These are phyloP conservation scores for Colletotrichum sp. DNA, from an alignment of 2,329 filamentous ascomycete species.

Conservation along the genomic window DNA sequence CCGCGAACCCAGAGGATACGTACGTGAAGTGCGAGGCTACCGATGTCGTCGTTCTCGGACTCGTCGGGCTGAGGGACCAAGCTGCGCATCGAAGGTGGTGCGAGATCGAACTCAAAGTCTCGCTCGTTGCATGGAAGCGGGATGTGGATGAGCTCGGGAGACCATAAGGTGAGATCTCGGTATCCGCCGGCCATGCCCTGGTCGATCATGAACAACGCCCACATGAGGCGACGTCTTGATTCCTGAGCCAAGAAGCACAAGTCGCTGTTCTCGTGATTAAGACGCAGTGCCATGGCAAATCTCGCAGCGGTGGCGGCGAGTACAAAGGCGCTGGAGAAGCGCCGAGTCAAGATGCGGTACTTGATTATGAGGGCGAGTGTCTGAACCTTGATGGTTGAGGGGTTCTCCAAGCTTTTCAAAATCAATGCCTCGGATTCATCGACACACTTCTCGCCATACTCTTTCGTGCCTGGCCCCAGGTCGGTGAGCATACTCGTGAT, in stretches of 20 bases:
- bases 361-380: constrained; percentile 50
- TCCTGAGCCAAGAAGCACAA: constrained; percentile 50
- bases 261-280: constrained; percentile 53
- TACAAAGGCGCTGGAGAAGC: constrained; percentile 53
- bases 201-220: constrained; percentile 54
- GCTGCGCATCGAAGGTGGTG: constrained; percentile 54
- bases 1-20: constrained; percentile 61
- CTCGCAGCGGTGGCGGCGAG: constrained; percentile 49
- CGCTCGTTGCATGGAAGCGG: constrained; percentile 54
- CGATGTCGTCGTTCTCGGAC: constrained; percentile 56
- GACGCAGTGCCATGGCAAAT: constrained; percentile 52
- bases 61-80: constrained; percentile 51
- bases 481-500: constrained; percentile 62
- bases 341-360: constrained; percentile 49
- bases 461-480: constrained; percentile 55
- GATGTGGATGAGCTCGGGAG: constrained; percentile 46
- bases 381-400: constrained; percentile 59
- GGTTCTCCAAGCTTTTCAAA: constrained; percentile 57
- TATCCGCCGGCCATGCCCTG: constrained; percentile 51
- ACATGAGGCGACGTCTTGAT: constrained; percentile 51
- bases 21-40: constrained; percentile 61
- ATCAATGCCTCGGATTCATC: constrained; percentile 60
- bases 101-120: constrained; percentile 56
- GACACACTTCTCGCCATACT: constrained; percentile 59
- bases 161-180: constrained; percentile 51